Base-by-base conservation (phyloP, 768 basidiomycete species). In the Xerocomellus dryophilus region DNA sequence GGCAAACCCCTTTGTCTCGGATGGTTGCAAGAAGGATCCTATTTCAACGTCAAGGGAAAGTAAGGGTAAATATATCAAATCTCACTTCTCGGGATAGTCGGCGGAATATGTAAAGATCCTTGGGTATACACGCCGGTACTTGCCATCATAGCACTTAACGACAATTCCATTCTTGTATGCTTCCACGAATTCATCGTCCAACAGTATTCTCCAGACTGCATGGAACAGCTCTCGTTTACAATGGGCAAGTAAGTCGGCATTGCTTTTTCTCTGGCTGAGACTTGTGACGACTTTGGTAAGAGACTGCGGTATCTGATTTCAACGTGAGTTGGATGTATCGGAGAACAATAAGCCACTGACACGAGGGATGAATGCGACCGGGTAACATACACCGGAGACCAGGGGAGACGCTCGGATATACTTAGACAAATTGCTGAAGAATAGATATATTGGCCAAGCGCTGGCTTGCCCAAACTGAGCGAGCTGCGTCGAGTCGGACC, bases 401-500 rank as follows among this genome's bases (percentile, higher is more conserved):
- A 39, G 47, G 3, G 1, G n/a, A 0, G 38, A 36, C 14, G 17
- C 35, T 4, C 31, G 41, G 2, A 9, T 34, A 3, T 59, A 59
- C 25, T 57, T 59, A 0, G 55, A 59, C 3, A 50, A 35, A 9
- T 52, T 59, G 11, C 57, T 50, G 7, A 45, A 45, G 20, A 45
- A 45, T 3, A 45, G 43, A 21, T 46, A 46, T 2, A 46, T 34
- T 2, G 43, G 54, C 58, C 58, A 59, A 0, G 51, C 51, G 11
- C 34, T 56, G 3, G 61, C 49, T 2, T 60, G 55, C 0, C 62
- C 51, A 25, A 64, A 64, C 40, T 57, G 58, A 0, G 56, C 44
- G 2, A 62, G 54, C 1, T 59, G 59, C 0, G 60, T 66, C 0
- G 54, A 43, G 29, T 66, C 66, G 0, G 64, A 66, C 57, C 53